Percentiles rank a stretch among this genome's conserved stretches.
These are phyloP conservation scores for Tylopilus sp. DNA, from an alignment of 1,284 basidiomycete species.

Conservation along the genomic window DNA sequence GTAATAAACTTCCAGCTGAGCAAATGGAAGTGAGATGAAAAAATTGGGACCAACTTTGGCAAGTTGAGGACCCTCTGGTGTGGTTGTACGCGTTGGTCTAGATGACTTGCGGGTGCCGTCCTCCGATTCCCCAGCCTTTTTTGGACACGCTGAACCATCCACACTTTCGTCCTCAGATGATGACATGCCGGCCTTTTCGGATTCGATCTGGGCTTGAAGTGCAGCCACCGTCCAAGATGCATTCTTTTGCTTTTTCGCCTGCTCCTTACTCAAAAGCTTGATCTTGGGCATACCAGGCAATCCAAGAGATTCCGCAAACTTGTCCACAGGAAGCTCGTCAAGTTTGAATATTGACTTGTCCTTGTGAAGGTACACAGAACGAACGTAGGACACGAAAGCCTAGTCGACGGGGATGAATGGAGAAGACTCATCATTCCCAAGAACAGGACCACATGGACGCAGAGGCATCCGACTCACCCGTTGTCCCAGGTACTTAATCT, in stretches of 20 bases:
- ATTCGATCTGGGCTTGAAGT: conserved; percentile 37
- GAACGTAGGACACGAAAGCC: conserved; percentile 96
- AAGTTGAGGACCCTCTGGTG: conserved; percentile 14
- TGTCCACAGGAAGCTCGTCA: conserved; percentile 75
- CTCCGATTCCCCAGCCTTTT: conserved; percentile 24
- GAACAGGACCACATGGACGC: not conserved
- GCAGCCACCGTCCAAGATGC: conserved; percentile 45
- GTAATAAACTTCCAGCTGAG: conserved; percentile 4
- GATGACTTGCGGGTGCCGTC: conserved; percentile 7
- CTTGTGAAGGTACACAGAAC: conserved; percentile 90
- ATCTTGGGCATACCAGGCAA: conserved; percentile 95
- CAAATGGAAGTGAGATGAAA: not conserved
- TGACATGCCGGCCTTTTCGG: conserved; percentile 25
- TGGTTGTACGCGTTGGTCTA: not conserved
- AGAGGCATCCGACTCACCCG: conserved; percentile 50
- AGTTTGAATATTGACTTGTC: conserved; percentile 93
- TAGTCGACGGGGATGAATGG: conserved; percentile 31
- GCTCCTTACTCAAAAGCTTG: conserved; percentile 79
- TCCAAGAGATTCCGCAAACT: conserved; percentile 87
- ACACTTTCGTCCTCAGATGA: conserved; percentile 32
- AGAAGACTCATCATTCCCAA: conserved; percentile 6
- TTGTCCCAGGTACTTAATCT: conserved; percentile 97
- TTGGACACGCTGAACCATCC: conserved; percentile 26
- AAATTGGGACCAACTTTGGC: conserved; percentile 31
- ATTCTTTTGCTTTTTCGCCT: conserved; percentile 76